Evolutionary conservation across 306 rosid genomes (phyloP), one percentile per base, ranked within the genome.

Genomic region (Vigna angularis): DNA sequence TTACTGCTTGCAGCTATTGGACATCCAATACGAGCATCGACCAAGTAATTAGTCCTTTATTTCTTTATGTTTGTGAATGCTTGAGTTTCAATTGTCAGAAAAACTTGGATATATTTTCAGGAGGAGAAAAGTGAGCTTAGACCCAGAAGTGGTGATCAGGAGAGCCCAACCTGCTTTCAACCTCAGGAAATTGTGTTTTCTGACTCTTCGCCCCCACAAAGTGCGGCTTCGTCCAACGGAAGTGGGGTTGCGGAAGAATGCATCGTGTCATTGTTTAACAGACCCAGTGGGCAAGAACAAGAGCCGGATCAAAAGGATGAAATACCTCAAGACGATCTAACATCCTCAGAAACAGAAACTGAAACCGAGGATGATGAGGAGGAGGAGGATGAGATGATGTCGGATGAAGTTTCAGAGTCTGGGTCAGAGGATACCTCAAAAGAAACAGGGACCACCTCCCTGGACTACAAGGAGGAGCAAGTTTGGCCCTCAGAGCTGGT

Each of bases 151-250:
- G 62, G 7, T 47, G 75, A 42, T 42, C 13, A 62, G 49, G 72
- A 58, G 53, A 72, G 18, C 50, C 49, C 73, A 5, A 30, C 7
- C 22, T 10, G 74, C 28, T 16, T 48, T 56, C 75, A 79, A 4
- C 82, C 74, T 16, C 91, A 87, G 44, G 85, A 88, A 65, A 83
- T 79, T 40, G 72, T 53, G 15, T 59, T 83, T 2, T 78, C 77
- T 26, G 88, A 83, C 55, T 38, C 57, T 64, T 83, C 83, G 9
- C 79, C 18, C 34, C 87, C 76, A 65, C 86, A 73, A 81, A 85
- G 84, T 63, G 82, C 74, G 12, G 12, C 14, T 9, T 85, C 86
- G 0, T 70, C 81, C 5, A 81, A 75, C 28, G 86, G 69, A 32
- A 67, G 56, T 63, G 72, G 30, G 40, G 49, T 18, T 40, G 40